Base-by-base conservation (phyloP, 2,329 filamentous ascomycete species). In the Hypoxylon sp. region DNA sequence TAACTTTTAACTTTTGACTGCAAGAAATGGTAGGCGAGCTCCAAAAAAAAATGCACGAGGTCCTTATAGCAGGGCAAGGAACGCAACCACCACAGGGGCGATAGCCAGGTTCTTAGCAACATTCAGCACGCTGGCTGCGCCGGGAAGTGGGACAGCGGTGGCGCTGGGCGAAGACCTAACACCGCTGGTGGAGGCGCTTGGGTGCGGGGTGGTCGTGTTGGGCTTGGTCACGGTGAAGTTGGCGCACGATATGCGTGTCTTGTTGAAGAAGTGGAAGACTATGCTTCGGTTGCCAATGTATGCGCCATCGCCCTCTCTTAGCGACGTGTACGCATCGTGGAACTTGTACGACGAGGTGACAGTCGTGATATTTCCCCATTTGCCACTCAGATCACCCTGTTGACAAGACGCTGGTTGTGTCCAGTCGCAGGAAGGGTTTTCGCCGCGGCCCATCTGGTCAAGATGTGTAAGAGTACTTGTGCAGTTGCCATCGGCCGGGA, bases 301-400 rank as follows among this genome's bases (percentile, higher is more conserved):
- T 55, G 86, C 81, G 6, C 82, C 82, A 44, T 82, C 79, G 37
- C 83, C 85, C 13, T 82, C 76, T 47, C 80, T 74, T 32, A 88
- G 85, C 3, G 89, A 88, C n/a, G 85, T 80, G 75, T 84, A 92
- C 21, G 80, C 77, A 75, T 92, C 90, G 65, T 79, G 75, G 80
- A 87, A 91, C 53, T 79, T 81, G 75, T 85, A 89, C 11, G 84
- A 81, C 69, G 85, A 83, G 29, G 79, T 11, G 39, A 1, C 8
- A 77, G 27, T 79, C 42, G 57, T 82, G 74, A 92, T 86, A 67
- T 84, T 84, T 68, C 91, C 91, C 74, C 91, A 83, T 82, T 95
- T 95, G 76, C 92, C 92, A 73, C 88, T 87, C 62, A 94, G 83
- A 77, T 95, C 92, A 71, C 93, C 92, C 10, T 92, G 88, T 80